Conservation (phyloP, 2,329 filamentous ascomycete genomes). For the Fusarium miscanthi region DNA sequence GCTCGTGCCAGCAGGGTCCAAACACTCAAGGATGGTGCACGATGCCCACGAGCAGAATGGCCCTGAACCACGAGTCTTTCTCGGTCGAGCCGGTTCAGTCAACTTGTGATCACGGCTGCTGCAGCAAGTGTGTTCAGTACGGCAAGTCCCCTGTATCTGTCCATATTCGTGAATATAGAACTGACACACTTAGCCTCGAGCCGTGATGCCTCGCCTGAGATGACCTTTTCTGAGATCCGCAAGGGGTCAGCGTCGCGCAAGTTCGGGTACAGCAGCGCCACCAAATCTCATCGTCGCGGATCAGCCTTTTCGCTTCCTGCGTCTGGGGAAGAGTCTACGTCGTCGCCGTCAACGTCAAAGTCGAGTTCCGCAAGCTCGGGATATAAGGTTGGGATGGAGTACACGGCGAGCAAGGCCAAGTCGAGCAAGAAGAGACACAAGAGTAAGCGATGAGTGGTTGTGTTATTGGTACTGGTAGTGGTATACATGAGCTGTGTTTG, state of each 20-base stretch:
- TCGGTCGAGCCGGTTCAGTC: slow-evolving; percentile 52
- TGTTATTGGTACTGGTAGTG: no score
- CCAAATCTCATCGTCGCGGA: slow-evolving; percentile 47
- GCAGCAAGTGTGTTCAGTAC: slow-evolving; percentile 58
- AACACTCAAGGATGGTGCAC: slow-evolving; percentile 66
- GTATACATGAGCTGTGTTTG: not conserved
- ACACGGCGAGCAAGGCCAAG: slow-evolving; percentile 44
- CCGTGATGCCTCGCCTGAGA: slow-evolving; percentile 49
- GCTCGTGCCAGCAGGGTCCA: slow-evolving; percentile 61
- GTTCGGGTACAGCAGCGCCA: slow-evolving; percentile 48
- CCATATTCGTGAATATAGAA: not conserved
- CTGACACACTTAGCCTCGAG: slow-evolving; percentile 45
- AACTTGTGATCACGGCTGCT: slow-evolving; percentile 65
- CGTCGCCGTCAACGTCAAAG: slow-evolving; percentile 40
- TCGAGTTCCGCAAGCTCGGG: slow-evolving; percentile 37
- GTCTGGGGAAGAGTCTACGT: slow-evolving; percentile 20
- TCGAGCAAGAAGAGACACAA: slow-evolving; percentile 45
- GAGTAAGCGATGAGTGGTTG: slow-evolving; percentile 28
- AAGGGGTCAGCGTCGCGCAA: slow-evolving; percentile 54
- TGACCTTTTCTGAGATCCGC: slow-evolving; percentile 52
- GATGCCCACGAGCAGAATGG: slow-evolving; percentile 48
- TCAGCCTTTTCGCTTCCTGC: slow-evolving; percentile 43
- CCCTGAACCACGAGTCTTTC: slow-evolving; percentile 48
- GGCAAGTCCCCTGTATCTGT: slow-evolving; percentile 43
- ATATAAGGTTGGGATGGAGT: slow-evolving; percentile 48